Conservation (phyloP, 345 rosid genomes). For the Salix koriyanagi region DNA sequence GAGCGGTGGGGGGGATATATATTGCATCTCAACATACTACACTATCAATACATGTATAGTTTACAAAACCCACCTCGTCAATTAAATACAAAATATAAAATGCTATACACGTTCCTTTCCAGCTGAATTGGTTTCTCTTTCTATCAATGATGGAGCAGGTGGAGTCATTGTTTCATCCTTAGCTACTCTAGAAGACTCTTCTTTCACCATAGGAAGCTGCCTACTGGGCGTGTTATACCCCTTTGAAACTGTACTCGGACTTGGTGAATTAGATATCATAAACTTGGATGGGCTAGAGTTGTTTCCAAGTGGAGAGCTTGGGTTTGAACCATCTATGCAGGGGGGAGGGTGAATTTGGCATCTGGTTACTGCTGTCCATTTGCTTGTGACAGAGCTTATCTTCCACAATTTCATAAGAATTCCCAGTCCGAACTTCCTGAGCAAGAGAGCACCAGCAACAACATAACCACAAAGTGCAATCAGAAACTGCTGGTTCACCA, state of each 20-base stretch:
- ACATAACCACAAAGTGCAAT: constrained; percentile 74
- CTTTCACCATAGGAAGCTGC: constrained; percentile 43
- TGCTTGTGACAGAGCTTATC: constrained; percentile 42
- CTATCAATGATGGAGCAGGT: constrained; percentile 54
- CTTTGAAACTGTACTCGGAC: constrained; percentile 44
- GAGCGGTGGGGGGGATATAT: background rate
- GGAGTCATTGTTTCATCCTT: constrained; percentile 55
- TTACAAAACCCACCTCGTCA: constrained; percentile 2
- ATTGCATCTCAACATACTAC: background rate
- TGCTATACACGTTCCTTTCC: constrained; percentile 9
- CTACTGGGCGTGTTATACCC: constrained; percentile 39
- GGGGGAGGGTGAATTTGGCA: constrained; percentile 48
- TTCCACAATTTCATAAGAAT: constrained; percentile 62
- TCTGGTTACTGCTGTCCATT: constrained; percentile 14
- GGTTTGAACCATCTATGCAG: constrained; percentile 42
- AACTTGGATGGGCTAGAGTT: constrained; percentile 28
- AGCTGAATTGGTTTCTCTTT: constrained; percentile 41
- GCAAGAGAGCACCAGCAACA: constrained; percentile 96
- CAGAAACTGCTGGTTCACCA: constrained; percentile 47
- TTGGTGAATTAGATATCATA: constrained; percentile 32
- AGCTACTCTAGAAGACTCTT: constrained; percentile 32
- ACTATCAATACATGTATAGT: constrained; percentile 10
- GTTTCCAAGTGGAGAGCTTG: constrained; percentile 34
- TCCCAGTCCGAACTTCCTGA: constrained; percentile 82
- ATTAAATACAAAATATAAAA: background rate